Evolutionary conservation across 2,329 filamentous ascomycete species (phyloP).

Genomic region (Nannizziopsis arthrosporioides): DNA sequence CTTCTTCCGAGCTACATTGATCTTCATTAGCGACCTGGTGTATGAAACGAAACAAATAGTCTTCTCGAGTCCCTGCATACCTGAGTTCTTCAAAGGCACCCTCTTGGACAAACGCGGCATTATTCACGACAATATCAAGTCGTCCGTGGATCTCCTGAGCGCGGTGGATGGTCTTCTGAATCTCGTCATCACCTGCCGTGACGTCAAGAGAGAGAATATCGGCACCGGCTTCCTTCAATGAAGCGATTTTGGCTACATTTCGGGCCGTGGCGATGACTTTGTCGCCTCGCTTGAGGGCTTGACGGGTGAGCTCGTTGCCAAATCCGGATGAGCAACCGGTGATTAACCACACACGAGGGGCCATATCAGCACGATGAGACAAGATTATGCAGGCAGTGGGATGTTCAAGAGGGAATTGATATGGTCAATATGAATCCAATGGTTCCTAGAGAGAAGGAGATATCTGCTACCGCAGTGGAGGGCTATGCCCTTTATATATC

Average conservation of each 20-base stretch:
- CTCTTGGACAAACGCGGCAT: slow-evolving; percentile 23
- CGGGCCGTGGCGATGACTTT: slow-evolving; percentile 29
- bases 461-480: neutral
- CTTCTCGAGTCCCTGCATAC: slow-evolving; percentile 12
- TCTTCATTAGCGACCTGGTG: slow-evolving; percentile 5
- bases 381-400: too few species aligned
- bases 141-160: slow-evolving; percentile 18
- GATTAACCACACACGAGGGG: slow-evolving; percentile 25
- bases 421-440: neutral
- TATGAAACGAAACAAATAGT: neutral
- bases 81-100: slow-evolving; percentile 23
- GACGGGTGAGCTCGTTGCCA: slow-evolving; percentile 21
- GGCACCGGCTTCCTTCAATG: slow-evolving; percentile 21
- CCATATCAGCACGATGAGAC: slow-evolving; percentile 8
- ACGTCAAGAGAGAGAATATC: slow-evolving; percentile 21
- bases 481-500: neutral
- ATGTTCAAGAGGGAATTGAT: too few species aligned
- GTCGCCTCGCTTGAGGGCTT: slow-evolving; percentile 23
- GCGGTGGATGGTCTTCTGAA: slow-evolving; percentile 16
- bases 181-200: slow-evolving; percentile 15
- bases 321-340: slow-evolving; percentile 29
- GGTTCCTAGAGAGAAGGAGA: neutral
- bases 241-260: slow-evolving; percentile 19
- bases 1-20: slow-evolving; percentile 16
- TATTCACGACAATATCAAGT: slow-evolving; percentile 29